Evolutionary conservation across 2,329 filamentous ascomycete species (phyloP).

Genomic region (Colletotrichum tabaci): DNA sequence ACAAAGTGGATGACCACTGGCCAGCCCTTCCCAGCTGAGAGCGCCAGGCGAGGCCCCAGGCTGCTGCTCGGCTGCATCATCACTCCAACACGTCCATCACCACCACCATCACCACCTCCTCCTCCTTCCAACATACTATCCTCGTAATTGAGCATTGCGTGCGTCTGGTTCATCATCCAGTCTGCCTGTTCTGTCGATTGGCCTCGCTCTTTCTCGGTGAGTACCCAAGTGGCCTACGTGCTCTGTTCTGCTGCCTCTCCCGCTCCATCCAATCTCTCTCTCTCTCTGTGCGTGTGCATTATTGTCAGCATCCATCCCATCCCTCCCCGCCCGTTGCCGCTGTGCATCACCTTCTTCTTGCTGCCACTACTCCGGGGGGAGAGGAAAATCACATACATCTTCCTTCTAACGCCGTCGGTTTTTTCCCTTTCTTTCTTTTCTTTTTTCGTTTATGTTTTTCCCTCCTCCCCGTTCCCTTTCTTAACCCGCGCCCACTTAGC

Average conservation of each 20-base stretch:
- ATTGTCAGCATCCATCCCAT: neutral
- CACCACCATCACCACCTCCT: neutral
- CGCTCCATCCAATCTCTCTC: neutral
- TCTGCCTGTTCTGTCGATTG: neutral
- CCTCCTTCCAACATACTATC: neutral
- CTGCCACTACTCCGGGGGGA: neutral
- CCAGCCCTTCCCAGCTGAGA: constrained; percentile 32
- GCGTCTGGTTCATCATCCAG: neutral
- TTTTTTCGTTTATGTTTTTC: neutral
- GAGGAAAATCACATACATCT: neutral
- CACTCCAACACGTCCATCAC: constrained; percentile 16
- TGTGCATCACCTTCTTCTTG: neutral
- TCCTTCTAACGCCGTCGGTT: neutral
- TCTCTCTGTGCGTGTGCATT: neutral
- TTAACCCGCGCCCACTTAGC: too few relatives aligned
- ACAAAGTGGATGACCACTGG: neutral
- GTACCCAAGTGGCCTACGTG: constrained; percentile 9
- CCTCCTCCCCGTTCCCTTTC: neutral
- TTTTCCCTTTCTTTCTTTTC: neutral
- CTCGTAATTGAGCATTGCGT: neutral
- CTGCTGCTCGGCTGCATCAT: constrained; percentile 40
- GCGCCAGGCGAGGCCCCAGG: constrained; percentile 24
- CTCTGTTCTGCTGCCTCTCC: constrained; percentile 18
- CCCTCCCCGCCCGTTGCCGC: neutral
- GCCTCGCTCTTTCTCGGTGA: neutral